A percentile compares a stretch with the other conserved stretches of the same genome.
Evolutionary conservation across 495 filamentous ascomycete species (phyloP).

Genomic region (Lentithecium fluviatile): DNA sequence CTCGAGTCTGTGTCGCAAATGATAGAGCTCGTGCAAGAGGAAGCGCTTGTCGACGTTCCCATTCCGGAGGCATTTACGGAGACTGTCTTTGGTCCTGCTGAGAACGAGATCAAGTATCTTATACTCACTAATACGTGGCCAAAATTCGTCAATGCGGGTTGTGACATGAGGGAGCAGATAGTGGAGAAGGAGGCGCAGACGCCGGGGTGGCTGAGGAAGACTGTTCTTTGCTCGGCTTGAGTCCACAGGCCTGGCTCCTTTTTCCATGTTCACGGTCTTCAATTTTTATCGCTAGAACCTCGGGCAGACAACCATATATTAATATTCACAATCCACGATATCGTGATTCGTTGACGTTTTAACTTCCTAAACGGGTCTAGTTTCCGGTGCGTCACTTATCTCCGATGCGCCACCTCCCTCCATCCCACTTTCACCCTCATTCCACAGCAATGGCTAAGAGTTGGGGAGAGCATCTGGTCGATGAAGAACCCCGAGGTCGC

Average conservation of each 20-base stretch:
- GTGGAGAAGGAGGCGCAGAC: constrained; percentile 18
- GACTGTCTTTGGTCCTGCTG: constrained; percentile 58
- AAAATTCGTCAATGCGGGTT: constrained; percentile 53
- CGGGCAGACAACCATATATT: no score
- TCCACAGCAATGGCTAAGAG: not conserved
- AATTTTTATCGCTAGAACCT: not conserved
- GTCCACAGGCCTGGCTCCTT: not conserved
- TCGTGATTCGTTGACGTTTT: no score
- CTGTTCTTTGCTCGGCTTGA: constrained; percentile 6
- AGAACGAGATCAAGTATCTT: constrained; percentile 64
- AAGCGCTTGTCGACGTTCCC: constrained; percentile 34
- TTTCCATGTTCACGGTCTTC: not conserved
- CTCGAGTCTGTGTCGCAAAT: constrained; percentile 16
- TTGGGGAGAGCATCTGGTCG: not conserved
- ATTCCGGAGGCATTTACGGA: constrained; percentile 54
- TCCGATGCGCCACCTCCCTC: not conserved
- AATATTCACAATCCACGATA: no score
- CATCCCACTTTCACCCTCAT: not conserved
- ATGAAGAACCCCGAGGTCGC: no score
- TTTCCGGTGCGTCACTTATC: not conserved
- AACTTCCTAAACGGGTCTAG: not conserved
- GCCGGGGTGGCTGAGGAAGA: not conserved
- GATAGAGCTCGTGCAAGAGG: constrained; percentile 10
- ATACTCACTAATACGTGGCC: constrained; percentile 71
- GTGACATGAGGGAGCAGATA: constrained; percentile 3